phyloP scores from a whole-genome alignment of 805 yeast genomes.

The Tetrapisispora phaffii region DNA sequence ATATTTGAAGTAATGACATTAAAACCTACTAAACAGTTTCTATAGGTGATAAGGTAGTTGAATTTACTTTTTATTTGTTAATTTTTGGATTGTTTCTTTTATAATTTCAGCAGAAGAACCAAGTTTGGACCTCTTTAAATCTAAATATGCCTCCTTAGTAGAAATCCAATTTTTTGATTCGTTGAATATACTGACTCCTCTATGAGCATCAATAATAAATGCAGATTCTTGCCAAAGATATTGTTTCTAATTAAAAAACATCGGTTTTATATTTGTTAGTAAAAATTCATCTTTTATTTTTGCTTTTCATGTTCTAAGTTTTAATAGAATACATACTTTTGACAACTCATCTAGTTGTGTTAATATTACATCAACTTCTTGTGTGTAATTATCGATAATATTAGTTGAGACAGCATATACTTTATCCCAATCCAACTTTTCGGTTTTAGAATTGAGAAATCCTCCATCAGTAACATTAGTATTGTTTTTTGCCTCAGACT shows the following conservation, averaged over 20 bases:
- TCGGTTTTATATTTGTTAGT: conserved; percentile 3
- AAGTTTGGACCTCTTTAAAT: conserved; percentile 15
- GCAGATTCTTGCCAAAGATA: conserved; percentile 30
- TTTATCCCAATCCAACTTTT: conserved; percentile 24
- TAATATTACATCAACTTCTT: conserved; percentile 17
- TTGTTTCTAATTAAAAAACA: conserved; percentile 10
- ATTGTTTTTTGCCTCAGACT: conserved; percentile 4
- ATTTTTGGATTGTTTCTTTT: conserved; percentile 19
- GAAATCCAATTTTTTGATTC: conserved; percentile 23
- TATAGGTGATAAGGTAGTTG: neutral
- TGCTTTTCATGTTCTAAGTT: neutral
- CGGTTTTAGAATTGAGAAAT: neutral
- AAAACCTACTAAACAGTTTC: too few species aligned
- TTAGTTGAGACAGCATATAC: conserved; percentile 23
- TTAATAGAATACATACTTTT: conserved; percentile 11
- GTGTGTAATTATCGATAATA: conserved; percentile 25
- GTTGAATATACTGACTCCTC: conserved; percentile 21
- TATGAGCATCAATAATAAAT: conserved; percentile 24
- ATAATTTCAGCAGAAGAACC: conserved; percentile 22
- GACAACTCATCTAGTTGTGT: conserved; percentile 17
- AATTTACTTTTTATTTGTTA: conserved; percentile 1
- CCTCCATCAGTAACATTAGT: conserved; percentile 1
- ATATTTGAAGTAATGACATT: neutral
- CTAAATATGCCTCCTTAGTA: conserved; percentile 18
- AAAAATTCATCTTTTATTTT: neutral